Base-by-base conservation (phyloP, 495 filamentous ascomycete species). In the Aspergillus ostianus region DNA sequence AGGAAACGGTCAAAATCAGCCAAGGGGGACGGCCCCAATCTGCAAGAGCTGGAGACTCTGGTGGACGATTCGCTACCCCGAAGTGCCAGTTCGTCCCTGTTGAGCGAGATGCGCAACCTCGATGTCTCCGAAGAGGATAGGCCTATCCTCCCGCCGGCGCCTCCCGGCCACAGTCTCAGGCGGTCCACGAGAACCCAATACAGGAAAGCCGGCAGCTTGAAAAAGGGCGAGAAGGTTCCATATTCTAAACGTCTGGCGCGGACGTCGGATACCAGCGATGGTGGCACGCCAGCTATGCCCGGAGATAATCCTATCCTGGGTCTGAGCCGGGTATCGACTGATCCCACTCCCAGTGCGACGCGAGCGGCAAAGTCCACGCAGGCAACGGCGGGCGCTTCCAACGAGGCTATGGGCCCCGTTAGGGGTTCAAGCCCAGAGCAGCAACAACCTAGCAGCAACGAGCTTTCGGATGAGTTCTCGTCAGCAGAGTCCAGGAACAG, bases 181-280 rank as follows among this genome's bases (percentile, higher is more conserved):
- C 83, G 94, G 56, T 96, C 95, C 44, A 99, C 92, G 17, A 84
- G 91, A 44, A 99, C 94, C 17, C 92, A 91, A 29, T 98, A 98
- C 67, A 81, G 91, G 66, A 89, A 90, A 55, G 64, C 67, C n/a
- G 94, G 93, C 13, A 97, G 92, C 76, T 71, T 92, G 53, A 85
- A 85, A 59, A 92, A 89, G 68, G 89, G 89, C 48, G 90, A 93
- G 64, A 81, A 87, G 53, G 81, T 84, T 6, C 86, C 89, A 26
- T 90, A 91, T 62, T 88, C 91, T 0, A 94, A 90, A 71, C 81
- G 94, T 56, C 77, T 85, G 46, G 85, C 81, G 4, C 82, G 84
- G 55, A 66, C 78, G 3, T 82, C 84, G 32, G 84, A 87, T 50
- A 83, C 82, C 3, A 86, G 84, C 47, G 86, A 90, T 47, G 63